Evolutionary conservation across 1,284 basidiomycete genomes (phyloP), one percentile per base, ranked within the genome.

Genomic region (Thelephora terrestris): DNA sequence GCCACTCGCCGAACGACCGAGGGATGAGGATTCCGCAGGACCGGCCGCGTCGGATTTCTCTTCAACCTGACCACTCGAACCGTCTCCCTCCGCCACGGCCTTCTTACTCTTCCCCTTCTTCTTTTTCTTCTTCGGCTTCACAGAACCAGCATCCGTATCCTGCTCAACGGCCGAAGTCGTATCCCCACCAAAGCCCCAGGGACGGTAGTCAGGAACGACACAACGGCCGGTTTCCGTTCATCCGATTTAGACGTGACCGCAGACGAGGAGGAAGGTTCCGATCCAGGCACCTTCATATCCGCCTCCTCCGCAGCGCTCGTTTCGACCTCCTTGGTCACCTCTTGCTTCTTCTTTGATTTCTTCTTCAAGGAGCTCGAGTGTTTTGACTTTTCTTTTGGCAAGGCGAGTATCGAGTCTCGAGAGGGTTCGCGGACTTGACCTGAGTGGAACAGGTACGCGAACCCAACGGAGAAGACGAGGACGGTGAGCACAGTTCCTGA

Each of bases 51-150:
- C 60, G 40, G 60, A 60, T 51, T 60, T 56, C 16, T 40, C 46
- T 20, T 61, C 57, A 50, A 58, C 58, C 9, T 50, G 51, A 24
- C 53, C 12, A 46, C 32, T 23, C 47, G 49, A 46, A 43, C 46
- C 36, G 27, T 40, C 51, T 5, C 47, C 50, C 6, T 21, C 37
- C 18, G 52, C 53, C 10, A 53, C 25, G 4, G 56, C 35, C 45
- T 45, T 43, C 29, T 54, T 48, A 36, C 57, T 59, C 56, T 62
- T 62, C 18, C 40, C 53, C 60, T 70, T 73, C 64, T 73, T 75
- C 60, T 70, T 70, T 61, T 70, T 73, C 58, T 68, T 71, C 58
- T 71, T 73, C 24, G 63, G 50, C 49, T 66, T 62, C 57, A 73
- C 73, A 16, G 63, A 27, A 14, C 47, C 37, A 18, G 47, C 21